Percentiles rank a stretch among this genome's conserved stretches.
Evolutionary conservation across 768 basidiomycete genomes (phyloP).

Genomic region (Amanita exitialis): DNA sequence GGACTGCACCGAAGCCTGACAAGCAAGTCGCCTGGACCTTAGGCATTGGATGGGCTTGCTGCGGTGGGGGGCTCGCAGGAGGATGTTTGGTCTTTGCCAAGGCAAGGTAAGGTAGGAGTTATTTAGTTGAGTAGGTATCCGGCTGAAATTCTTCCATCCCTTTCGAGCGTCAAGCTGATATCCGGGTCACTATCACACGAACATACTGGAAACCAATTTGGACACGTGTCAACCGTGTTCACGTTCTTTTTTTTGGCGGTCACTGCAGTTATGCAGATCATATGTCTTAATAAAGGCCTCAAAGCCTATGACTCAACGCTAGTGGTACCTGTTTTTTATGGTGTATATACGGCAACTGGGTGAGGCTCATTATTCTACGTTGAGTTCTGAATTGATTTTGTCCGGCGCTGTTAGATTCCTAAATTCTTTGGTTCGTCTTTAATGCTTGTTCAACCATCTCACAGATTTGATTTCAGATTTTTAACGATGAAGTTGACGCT

Average conservation of each 20-base stretch:
- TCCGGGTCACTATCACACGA: constrained; percentile 69
- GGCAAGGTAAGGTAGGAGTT: constrained; percentile 40
- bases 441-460: neutral
- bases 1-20: constrained; percentile 77
- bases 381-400: neutral
- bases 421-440: constrained; percentile 24
- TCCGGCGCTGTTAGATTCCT: constrained; percentile 26
- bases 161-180: constrained; percentile 63
- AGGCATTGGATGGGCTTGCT: constrained; percentile 91
- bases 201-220: constrained; percentile 83
- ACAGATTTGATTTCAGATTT: constrained; percentile 30
- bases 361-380: constrained; percentile 20
- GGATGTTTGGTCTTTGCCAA: constrained; percentile 78
- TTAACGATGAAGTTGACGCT: constrained; percentile 80
- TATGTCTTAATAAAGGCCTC: constrained; percentile 86
- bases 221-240: constrained; percentile 72
- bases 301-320: constrained; percentile 84
- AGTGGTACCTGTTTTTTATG: constrained; percentile 93
- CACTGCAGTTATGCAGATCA: constrained; percentile 84
- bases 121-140: neutral
- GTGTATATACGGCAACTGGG: constrained; percentile 81
- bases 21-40: constrained; percentile 82
- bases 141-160: constrained; percentile 8
- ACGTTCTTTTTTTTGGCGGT: constrained; percentile 54
- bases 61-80: constrained; percentile 85